These are phyloP conservation scores for Salix udensis DNA, from an alignment of 345 rosid genomes.

Conservation along the genomic window DNA sequence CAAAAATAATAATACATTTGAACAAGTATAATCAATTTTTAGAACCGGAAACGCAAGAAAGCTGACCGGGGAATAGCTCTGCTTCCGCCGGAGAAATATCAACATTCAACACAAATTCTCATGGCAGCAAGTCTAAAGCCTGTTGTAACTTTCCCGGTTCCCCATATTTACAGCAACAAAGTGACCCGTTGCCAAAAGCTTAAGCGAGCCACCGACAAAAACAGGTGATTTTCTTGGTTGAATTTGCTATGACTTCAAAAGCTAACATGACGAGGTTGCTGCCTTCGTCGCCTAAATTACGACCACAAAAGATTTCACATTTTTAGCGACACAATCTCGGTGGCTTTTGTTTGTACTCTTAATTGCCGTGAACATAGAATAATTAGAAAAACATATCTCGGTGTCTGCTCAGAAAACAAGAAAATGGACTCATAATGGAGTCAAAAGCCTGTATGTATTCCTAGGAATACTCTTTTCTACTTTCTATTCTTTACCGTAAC, in stretches of 20 bases:
- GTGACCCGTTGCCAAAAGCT: not conserved
- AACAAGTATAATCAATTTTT: no score
- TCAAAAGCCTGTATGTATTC: constrained; percentile 25
- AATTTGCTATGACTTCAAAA: not conserved
- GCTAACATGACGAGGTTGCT: not conserved
- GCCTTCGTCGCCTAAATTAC: no score
- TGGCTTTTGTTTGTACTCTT: not conserved
- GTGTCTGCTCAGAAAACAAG: not conserved
- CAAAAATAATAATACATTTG: no score
- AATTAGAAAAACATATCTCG: constrained; percentile 2
- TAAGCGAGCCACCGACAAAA: not conserved
- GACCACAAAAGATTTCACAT: no score
- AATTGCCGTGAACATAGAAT: not conserved
- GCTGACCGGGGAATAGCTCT: no score
- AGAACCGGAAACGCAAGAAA: no score
- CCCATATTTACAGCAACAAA: no score
- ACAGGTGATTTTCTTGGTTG: not conserved
- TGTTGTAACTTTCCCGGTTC: no score
- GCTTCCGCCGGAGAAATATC: no score
- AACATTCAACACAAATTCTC: no score
- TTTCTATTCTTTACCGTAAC: constrained; percentile 29
- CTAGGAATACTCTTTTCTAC: constrained; percentile 25
- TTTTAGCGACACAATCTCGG: not conserved
- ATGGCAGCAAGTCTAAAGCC: no score
- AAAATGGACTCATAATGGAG: constrained; percentile 28